Conservation (phyloP, 179 eudicot species). For the Sideroxylon spinosum region DNA sequence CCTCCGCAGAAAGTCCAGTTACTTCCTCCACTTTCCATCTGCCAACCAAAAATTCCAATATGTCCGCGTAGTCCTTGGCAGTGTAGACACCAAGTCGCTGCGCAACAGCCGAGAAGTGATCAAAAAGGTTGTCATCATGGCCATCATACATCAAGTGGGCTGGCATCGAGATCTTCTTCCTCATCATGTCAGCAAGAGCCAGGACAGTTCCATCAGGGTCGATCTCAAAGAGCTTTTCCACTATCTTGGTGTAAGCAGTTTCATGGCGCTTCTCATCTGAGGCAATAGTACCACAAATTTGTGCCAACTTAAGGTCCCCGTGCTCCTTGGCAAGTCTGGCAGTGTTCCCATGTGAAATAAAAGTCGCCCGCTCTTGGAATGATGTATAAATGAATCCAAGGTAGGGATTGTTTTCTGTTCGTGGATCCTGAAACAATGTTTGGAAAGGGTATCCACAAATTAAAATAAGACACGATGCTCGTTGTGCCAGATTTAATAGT, state of each 20-base stretch:
- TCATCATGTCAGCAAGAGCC: slow-evolving; percentile 34
- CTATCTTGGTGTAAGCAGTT: slow-evolving; percentile 31
- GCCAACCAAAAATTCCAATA: slow-evolving; percentile 25
- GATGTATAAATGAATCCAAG: slow-evolving; percentile 25
- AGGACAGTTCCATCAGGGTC: slow-evolving; percentile 30
- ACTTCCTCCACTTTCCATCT: slow-evolving; percentile 26
- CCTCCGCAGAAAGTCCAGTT: slow-evolving; percentile 24
- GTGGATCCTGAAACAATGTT: slow-evolving; percentile 11
- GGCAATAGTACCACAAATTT: slow-evolving; percentile 32
- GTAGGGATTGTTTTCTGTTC: slow-evolving; percentile 23
- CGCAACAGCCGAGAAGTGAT: slow-evolving; percentile 23
- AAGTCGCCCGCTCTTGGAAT: slow-evolving; percentile 30
- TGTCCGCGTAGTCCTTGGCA: slow-evolving; percentile 28
- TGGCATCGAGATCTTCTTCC: slow-evolving; percentile 30
- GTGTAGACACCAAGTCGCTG: slow-evolving; percentile 28
- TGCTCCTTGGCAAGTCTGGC: slow-evolving; percentile 29
- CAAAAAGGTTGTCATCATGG: slow-evolving; percentile 24
- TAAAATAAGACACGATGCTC: not conserved
- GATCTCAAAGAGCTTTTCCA: slow-evolving; percentile 33
- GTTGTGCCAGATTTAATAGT: no score
- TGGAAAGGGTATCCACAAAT: not conserved
- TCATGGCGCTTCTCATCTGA: slow-evolving; percentile 33
- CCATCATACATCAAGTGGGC: slow-evolving; percentile 28
- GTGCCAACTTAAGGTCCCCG: slow-evolving; percentile 28
- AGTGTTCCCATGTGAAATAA: slow-evolving; percentile 31